Percentiles rank a stretch among this genome's conserved stretches.
Evolutionary conservation across 441 rosid species (phyloP).

Genomic region (Erodium texanum): DNA sequence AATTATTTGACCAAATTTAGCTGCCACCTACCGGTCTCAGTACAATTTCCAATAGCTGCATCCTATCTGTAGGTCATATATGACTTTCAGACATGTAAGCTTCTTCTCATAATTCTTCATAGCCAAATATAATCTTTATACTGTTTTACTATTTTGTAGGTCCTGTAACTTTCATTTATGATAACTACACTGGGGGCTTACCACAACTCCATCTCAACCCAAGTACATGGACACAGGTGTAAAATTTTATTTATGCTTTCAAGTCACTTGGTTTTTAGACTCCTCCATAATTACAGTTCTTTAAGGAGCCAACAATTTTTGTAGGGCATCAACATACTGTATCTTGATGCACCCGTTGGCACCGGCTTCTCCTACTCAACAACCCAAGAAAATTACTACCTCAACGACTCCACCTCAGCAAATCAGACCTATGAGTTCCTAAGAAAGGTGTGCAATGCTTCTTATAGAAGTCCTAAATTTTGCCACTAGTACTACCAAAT

Average conservation of each 20-base stretch:
- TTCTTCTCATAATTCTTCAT: no score
- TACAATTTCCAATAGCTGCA: no score
- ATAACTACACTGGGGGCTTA: conserved; percentile 15
- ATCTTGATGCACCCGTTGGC: conserved; percentile 28
- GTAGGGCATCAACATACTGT: conserved; percentile 27
- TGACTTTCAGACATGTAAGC: no score
- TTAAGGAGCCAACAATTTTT: neutral
- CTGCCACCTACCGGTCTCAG: no score
- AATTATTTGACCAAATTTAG: no score
- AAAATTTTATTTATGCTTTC: neutral
- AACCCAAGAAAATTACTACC: conserved; percentile 17
- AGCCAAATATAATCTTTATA: no score
- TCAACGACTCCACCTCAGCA: conserved; percentile 18
- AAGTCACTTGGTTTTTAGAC: neutral
- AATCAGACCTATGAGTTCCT: conserved; percentile 19
- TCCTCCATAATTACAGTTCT: neutral
- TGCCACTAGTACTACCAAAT: no score
- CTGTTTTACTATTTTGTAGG: conserved; percentile 7
- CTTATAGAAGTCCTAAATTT: no score
- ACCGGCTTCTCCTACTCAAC: conserved; percentile 35
- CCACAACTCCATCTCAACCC: conserved; percentile 18
- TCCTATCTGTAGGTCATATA: no score
- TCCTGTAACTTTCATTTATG: conserved; percentile 16
- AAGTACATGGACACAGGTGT: conserved; percentile 24
- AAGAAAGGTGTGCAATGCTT: conserved; percentile 19